Base-by-base conservation (phyloP, 2,329 filamentous ascomycete species). In the Westerdykella ornata region DNA sequence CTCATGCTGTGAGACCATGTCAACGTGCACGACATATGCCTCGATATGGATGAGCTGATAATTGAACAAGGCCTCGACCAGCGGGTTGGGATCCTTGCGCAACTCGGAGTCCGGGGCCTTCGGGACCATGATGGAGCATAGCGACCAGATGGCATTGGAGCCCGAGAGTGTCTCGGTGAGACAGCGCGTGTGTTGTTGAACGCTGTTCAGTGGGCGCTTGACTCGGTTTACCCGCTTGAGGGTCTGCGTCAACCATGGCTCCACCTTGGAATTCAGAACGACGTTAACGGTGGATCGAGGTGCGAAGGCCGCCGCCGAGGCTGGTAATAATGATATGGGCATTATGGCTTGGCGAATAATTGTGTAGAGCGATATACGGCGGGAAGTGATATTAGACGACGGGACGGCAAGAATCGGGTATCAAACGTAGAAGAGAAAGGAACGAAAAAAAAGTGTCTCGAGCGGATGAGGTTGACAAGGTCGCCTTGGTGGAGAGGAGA, bases 1-100 rank as follows among this genome's bases (percentile, higher is more conserved):
- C 73, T 97, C 92, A 66, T 94, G 92, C 69, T 89, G 85, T 59
- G 94, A 81, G 45, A 98, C 90, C 88, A 97, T 95, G 73, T 98
- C 92, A 68, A 98, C 88, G 68, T 97, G 90, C 47, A 98, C 92
- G 56, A 97, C 90, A 67, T 98, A 98, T 39, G 92, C 92, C 71
- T 97, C 89, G 56, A 97, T 74, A 66, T 96, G 88, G 61, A 96
- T 74, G 62, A 96, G 79, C 72, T 94, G 85, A 69, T 90, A 92
- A 77, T 94, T 94, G 77, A 85, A 88, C 49, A 96, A 72, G 49
- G 85, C 86, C 70, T 96, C 88, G 53, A 90, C 76, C 51, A 94
- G 74, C 35, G 85, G 85, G 63, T 94, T 86, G 38, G 80, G 72
- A 63, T 96, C 88, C 68, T 82, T 82, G 67, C 80, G 81, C 63